Conservation (phyloP, 768 basidiomycete genomes). For the Strobilomyces confusus region DNA sequence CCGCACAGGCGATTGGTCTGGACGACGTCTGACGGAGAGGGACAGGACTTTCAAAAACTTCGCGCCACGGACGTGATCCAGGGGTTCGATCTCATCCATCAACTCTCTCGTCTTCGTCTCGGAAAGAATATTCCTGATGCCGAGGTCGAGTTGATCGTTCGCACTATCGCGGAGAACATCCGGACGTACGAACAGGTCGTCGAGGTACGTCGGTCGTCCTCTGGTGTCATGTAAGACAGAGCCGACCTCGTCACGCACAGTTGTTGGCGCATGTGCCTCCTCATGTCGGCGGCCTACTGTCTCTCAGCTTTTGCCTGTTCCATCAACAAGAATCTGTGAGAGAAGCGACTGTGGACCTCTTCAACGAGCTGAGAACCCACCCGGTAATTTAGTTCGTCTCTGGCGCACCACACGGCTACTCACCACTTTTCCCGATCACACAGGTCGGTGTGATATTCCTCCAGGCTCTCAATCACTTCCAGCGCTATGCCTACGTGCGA, state of each 20-base stretch:
- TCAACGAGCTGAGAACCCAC: conserved; percentile 72
- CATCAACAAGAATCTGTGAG: conserved; percentile 78
- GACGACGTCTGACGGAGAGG: conserved; percentile 6
- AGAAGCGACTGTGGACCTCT: conserved; percentile 76
- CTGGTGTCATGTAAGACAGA: too few relatives aligned
- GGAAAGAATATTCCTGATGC: conserved; percentile 65
- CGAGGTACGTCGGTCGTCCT: conserved; percentile 52
- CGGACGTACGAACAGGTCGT: conserved; percentile 84
- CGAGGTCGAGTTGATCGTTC: conserved; percentile 75
- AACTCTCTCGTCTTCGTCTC: conserved; percentile 75
- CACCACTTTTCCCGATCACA: conserved; percentile 25
- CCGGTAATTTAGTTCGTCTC: conserved; percentile 49
- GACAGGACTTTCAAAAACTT: conserved; percentile 64
- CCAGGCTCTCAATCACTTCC: conserved; percentile 81
- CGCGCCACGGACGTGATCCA: conserved; percentile 58
- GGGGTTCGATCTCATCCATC: conserved; percentile 83
- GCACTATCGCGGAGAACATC: conserved; percentile 64
- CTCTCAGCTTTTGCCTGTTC: conserved; percentile 86
- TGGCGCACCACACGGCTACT: not conserved
- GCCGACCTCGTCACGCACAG: conserved; percentile 38
- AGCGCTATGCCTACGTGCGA: conserved; percentile 82
- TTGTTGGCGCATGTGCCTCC: conserved; percentile 75
- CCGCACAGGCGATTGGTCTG: not conserved
- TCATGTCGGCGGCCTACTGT: conserved; percentile 77
- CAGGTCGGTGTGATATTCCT: conserved; percentile 80